Percentiles rank a stretch among this genome's conserved stretches.
Conservation (phyloP, 257 asterid genomes). For the Solanum pimpinellifolium region DNA sequence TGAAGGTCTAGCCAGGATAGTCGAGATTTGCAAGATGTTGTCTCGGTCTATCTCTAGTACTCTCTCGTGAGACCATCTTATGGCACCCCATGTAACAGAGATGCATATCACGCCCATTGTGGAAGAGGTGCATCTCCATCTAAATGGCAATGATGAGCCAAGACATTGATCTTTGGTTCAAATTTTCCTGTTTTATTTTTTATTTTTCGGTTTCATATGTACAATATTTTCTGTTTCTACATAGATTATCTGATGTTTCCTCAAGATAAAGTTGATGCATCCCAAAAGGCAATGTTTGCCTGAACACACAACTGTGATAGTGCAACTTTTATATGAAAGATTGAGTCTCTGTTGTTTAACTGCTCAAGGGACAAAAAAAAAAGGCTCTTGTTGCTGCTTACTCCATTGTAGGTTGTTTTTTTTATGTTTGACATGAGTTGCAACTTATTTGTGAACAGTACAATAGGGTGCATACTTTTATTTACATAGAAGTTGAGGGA, state of each 20-base stretch:
- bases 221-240: background rate
- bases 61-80: background rate
- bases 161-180: background rate
- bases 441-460: background rate
- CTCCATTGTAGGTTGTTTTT: background rate
- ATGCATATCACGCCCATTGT: background rate
- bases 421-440: background rate
- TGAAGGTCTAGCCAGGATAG: background rate
- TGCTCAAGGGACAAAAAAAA: background rate
- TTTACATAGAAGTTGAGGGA: too few relatives aligned
- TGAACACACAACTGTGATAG: background rate
- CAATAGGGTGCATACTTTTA: background rate
- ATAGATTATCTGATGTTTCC: background rate
- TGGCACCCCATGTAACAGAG: background rate
- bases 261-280: background rate
- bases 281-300: background rate
- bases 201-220: background rate
- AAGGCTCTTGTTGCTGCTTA: background rate
- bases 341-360: background rate
- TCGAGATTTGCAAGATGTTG: background rate
- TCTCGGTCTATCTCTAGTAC: background rate
- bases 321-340: background rate
- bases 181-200: too few relatives aligned
- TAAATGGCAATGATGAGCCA: background rate
- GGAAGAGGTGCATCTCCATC: background rate